Base-by-base conservation (phyloP, 306 rosid species). In the Sophora flavescens region DNA sequence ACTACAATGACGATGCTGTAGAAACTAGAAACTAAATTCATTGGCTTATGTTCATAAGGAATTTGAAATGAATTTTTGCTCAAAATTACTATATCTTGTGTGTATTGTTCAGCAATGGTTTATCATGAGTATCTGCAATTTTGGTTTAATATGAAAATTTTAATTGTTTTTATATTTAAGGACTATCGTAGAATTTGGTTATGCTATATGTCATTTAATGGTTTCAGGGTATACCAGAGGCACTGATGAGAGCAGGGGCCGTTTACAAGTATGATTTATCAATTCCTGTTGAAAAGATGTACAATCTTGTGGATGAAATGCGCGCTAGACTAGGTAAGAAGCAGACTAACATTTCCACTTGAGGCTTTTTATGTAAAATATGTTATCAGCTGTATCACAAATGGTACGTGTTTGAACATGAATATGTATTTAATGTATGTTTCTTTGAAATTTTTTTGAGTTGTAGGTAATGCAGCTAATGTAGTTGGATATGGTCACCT, bases 401-500 rank as follows among this genome's bases (percentile, higher is more conserved):
- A 32, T 47, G n/a, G 38, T 66, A 60, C 62, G 36, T 60, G 36
- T 18, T 68, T 38, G 78, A 35, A 30, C 61, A 75, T 56, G 70
- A 44, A 16, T 4, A 41, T 6, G 18, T 36, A 12, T 11, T 44
- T 39, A 53, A n/a, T 26, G 14, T 28, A 35, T 39, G 4, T 58
- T 35, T 47, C 22, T 63, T 50, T 51, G 35, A 9, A 35, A 41
- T 2, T 2, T 2, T 2, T 2, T 51, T 61, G 74, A 57, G 44
- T 13, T 77, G 47, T 69, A 94, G 98, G 96, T 60, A 78, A 81
- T 77, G 79, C 86, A 9, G 93, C 91, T 65, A 90, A 84, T 38
- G 96, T 90, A 26, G 68, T 88, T 57, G 97, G 92, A 80, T 94
- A 80, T 78, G 98, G 98, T 42, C 98, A 94, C 84, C 98, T 92